A percentile compares a stretch with the other conserved stretches of the same genome.
These are phyloP conservation scores for Xylaria sp. DNA, from an alignment of 2,329 filamentous ascomycete genomes.

Conservation along the genomic window DNA sequence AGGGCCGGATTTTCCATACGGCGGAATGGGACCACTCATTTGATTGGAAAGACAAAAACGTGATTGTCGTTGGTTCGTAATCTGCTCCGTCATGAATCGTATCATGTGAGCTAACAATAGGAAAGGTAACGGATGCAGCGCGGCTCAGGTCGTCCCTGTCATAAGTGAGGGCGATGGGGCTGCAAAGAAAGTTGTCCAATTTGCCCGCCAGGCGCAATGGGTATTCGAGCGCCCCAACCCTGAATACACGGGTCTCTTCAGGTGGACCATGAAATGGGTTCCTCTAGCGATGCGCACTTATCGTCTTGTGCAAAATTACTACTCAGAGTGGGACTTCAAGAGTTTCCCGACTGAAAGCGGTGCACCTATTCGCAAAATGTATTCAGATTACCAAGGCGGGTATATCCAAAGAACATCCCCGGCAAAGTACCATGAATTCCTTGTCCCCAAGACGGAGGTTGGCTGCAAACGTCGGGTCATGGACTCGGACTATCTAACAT, in stretches of 20 bases:
- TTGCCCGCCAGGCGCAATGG: constrained; percentile 23
- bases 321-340: constrained; percentile 4
- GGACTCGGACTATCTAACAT: constrained; percentile 21
- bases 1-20: constrained; percentile 21
- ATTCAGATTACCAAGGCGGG: background rate
- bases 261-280: constrained; percentile 24
- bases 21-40: constrained; percentile 23
- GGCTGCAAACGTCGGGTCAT: constrained; percentile 24
- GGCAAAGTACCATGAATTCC: constrained; percentile 20
- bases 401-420: constrained; percentile 18
- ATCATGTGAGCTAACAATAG: background rate
- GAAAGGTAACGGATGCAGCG: constrained; percentile 25
- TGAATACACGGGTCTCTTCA: constrained; percentile 14
- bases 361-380: constrained; percentile 12
- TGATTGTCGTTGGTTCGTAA: constrained; percentile 21
- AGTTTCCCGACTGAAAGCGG: constrained; percentile 8
- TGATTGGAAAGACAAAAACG: constrained; percentile 18
- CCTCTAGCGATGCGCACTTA: constrained; percentile 19
- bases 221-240: constrained; percentile 23
- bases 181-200: constrained; percentile 21
- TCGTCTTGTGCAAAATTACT: background rate
- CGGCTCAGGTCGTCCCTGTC: constrained; percentile 15
- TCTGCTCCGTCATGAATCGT: background rate
- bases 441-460: constrained; percentile 15
- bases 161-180: constrained; percentile 14